These are phyloP conservation scores for Mycogone perniciosa DNA, from an alignment of 2,329 filamentous ascomycete genomes.

Conservation along the genomic window DNA sequence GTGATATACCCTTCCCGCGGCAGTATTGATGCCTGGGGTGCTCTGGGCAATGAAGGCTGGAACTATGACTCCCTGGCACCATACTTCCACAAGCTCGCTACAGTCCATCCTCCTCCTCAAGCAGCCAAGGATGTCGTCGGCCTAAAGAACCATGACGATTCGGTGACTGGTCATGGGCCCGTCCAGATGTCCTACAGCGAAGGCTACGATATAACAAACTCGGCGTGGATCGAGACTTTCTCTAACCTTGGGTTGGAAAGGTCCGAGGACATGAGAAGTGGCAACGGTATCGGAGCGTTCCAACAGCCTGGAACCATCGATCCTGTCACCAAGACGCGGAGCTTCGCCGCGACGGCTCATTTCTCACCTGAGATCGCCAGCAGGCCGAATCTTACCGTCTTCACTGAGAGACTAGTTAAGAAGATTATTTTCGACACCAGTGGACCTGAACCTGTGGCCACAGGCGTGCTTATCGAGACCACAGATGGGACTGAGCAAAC, in stretches of 20 bases:
- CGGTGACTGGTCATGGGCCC: conserved; percentile 27
- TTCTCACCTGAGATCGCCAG: conserved; percentile 26
- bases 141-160: conserved; percentile 28
- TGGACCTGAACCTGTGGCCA: conserved; percentile 22
- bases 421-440: conserved; percentile 25
- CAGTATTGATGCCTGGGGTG: conserved; percentile 21
- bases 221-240: conserved; percentile 33
- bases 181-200: conserved; percentile 32
- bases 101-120: conserved; percentile 22
- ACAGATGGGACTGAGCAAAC: conserved; percentile 26
- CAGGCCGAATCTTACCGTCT: conserved; percentile 28
- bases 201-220: conserved; percentile 25
- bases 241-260: conserved; percentile 26
- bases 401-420: conserved; percentile 28
- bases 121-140: conserved; percentile 23
- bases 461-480: conserved; percentile 26
- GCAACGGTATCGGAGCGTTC: conserved; percentile 27
- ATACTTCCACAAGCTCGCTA: conserved; percentile 30
- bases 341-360: conserved; percentile 29
- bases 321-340: conserved; percentile 25
- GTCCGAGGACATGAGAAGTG: conserved; percentile 27
- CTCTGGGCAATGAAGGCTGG: conserved; percentile 23
- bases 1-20: conserved; percentile 12
- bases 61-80: conserved; percentile 23
- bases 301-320: conserved; percentile 28